Conservation (phyloP, 768 basidiomycete species). For the Tulasnella sp. region DNA sequence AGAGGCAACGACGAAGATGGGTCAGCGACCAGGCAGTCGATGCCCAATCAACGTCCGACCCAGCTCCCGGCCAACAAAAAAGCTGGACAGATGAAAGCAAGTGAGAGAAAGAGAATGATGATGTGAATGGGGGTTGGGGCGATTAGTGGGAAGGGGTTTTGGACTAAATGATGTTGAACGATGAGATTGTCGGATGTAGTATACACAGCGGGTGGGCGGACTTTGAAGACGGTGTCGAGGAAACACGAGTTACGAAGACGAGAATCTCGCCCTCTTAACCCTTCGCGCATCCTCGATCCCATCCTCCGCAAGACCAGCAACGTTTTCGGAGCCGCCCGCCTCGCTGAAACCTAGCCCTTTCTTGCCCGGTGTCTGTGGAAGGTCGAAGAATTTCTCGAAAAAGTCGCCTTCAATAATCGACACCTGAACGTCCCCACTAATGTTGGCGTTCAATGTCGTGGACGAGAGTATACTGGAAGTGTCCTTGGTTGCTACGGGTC, state of each 20-base stretch:
- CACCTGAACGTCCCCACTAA: neutral
- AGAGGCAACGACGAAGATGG: neutral
- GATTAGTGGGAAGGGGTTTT: neutral
- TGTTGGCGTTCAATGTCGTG: neutral
- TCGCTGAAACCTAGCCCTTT: neutral
- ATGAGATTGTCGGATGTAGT: conserved; percentile 1
- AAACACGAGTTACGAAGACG: neutral
- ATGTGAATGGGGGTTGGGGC: neutral
- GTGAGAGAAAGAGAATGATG: neutral
- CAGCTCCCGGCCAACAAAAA: neutral
- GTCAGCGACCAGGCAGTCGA: neutral
- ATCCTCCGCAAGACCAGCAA: neutral
- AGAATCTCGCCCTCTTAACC: neutral
- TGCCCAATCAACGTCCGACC: neutral
- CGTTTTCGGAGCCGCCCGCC: neutral
- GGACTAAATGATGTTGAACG: neutral
- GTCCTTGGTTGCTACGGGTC: neutral
- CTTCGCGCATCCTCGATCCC: neutral
- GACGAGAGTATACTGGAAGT: neutral
- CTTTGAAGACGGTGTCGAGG: neutral
- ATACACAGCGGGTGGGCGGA: neutral
- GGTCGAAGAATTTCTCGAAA: conserved; percentile 8
- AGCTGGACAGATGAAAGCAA: neutral
- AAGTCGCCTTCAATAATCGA: neutral
- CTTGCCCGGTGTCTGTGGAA: conserved; percentile 9